Conservation (phyloP, 1,139 yeast genomes). For the Blastobotrys niveus region DNA sequence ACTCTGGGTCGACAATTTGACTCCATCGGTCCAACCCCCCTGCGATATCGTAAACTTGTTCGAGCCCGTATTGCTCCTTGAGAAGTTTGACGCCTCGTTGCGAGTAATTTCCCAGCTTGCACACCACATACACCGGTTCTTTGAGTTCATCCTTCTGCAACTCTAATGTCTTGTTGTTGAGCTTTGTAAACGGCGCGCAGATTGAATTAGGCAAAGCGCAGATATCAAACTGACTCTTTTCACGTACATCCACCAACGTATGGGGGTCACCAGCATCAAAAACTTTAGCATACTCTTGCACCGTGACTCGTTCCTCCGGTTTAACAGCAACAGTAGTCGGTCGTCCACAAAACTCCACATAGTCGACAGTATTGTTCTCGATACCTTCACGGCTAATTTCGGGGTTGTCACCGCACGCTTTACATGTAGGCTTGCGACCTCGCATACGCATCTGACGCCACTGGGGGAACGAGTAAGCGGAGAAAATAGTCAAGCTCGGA, state of each 20-base stretch:
- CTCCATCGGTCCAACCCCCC: conserved; percentile 82
- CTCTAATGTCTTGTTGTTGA: conserved; percentile 23
- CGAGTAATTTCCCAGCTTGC: conserved; percentile 91
- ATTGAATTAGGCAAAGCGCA: conserved; percentile 54
- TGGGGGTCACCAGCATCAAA: conserved; percentile 24
- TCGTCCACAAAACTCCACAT: conserved; percentile 69
- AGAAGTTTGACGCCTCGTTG: conserved; percentile 64
- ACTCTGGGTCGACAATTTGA: conserved; percentile 48
- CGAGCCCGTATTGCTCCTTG: conserved; percentile 44
- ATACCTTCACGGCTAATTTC: conserved; percentile 46
- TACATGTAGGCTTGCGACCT: conserved; percentile 54
- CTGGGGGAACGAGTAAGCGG: conserved; percentile 69
- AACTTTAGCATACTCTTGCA: conserved; percentile 36
- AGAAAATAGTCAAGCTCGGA: conserved; percentile 66
- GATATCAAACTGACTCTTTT: conserved; percentile 66
- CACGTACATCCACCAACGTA: conserved; percentile 71
- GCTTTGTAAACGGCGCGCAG: conserved; percentile 56
- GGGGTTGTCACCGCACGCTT: conserved; percentile 53
- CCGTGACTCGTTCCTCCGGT: conserved; percentile 50
- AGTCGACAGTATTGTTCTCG: conserved; percentile 48
- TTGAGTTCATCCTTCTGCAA: conserved; percentile 12
- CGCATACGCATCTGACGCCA: conserved; percentile 78
- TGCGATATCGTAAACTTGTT: conserved; percentile 52
- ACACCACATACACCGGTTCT: conserved; percentile 45
- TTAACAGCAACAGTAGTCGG: conserved; percentile 37